A percentile compares a stretch with the other conserved stretches of the same genome.
Evolutionary conservation across 257 asterid species (phyloP).

Genomic region (Przewalskia tangutica): DNA sequence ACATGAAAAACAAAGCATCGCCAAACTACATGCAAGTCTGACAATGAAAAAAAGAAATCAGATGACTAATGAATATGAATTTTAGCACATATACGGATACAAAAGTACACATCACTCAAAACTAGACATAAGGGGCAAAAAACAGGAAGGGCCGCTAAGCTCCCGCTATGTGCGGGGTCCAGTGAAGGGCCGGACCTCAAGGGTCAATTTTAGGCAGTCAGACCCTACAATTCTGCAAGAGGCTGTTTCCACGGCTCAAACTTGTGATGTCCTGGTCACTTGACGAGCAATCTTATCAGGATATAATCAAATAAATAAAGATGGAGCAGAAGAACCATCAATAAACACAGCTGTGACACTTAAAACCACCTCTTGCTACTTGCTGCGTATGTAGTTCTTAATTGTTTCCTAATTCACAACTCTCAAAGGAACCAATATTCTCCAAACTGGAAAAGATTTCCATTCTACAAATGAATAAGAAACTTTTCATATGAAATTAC

Average conservation of each 20-base stretch:
- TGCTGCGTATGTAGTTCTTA: background rate
- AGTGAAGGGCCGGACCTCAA: too few relatives aligned
- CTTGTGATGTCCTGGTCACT: too few relatives aligned
- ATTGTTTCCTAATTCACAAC: background rate
- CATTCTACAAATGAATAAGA: background rate
- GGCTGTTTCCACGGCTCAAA: too few relatives aligned
- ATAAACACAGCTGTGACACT: background rate
- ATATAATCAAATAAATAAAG: background rate
- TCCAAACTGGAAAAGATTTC: background rate
- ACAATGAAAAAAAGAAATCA: background rate
- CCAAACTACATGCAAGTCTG: background rate
- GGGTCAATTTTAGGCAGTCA: too few relatives aligned
- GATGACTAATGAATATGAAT: background rate
- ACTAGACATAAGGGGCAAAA: background rate
- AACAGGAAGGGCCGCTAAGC: too few relatives aligned
- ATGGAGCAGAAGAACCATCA: background rate
- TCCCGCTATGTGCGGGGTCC: too few relatives aligned
- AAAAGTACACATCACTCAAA: background rate
- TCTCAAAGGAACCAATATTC: background rate
- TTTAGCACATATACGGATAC: background rate
- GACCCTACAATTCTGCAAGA: too few relatives aligned
- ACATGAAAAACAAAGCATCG: background rate
- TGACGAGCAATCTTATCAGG: too few relatives aligned
- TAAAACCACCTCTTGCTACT: background rate
- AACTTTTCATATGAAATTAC: constrained; percentile 19